Conservation (phyloP, 331 rosid species). For the Telfairia occidentalis region DNA sequence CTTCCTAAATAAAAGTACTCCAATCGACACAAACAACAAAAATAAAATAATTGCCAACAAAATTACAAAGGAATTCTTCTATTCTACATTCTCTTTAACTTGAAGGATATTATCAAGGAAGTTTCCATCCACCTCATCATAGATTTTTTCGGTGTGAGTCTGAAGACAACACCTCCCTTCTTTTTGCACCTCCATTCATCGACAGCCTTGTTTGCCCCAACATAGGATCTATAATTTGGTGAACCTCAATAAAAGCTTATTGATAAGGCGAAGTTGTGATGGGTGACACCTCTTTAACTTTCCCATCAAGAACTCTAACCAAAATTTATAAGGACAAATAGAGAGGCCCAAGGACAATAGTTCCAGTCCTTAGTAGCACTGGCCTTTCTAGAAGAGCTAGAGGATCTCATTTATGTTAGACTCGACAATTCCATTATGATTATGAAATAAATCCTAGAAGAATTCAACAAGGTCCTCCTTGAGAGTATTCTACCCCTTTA, state of each 20-base stretch:
- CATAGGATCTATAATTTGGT: neutral
- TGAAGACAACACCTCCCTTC: neutral
- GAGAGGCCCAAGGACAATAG: neutral
- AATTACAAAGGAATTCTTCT: too few species aligned
- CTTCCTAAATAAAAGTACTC: neutral
- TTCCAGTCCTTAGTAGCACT: neutral
- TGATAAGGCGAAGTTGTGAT: neutral
- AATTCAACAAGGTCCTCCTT: neutral
- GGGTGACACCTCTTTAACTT: neutral
- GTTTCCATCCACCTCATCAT: neutral
- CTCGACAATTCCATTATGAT: neutral
- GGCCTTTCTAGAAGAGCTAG: neutral
- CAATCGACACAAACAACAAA: neutral
- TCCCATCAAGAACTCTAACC: neutral
- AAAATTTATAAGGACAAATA: neutral
- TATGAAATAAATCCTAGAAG: neutral
- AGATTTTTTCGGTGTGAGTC: neutral
- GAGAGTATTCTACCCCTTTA: too few species aligned
- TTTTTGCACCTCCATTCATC: neutral
- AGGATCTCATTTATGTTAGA: neutral
- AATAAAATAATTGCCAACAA: neutral
- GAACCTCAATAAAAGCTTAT: neutral
- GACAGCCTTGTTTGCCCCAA: neutral
- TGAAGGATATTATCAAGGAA: neutral
- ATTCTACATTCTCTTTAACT: neutral